Conservation (phyloP, 495 filamentous ascomycete genomes). For the Recurvomyces mirabilis region DNA sequence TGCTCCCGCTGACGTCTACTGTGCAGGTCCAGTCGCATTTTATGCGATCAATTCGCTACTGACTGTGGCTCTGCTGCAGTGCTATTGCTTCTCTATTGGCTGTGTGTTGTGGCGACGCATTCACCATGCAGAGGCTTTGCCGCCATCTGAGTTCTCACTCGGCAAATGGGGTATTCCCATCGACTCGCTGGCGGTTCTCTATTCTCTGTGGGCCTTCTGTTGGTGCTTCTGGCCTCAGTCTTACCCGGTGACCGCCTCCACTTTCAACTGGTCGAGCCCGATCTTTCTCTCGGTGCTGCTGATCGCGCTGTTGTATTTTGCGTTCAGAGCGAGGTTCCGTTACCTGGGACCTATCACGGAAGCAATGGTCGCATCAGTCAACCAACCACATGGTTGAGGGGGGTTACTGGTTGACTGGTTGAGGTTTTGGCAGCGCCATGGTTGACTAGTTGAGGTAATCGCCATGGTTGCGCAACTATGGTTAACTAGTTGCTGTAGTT, state of each 20-base stretch:
- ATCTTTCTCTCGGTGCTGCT: conserved; percentile 1
- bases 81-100: conserved; percentile 18
- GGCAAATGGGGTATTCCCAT: conserved; percentile 23
- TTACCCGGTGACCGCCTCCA: neutral
- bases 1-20: neutral
- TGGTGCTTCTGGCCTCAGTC: conserved; percentile 11
- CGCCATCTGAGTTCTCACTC: conserved; percentile 20
- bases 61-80: conserved; percentile 12
- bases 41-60: conserved; percentile 41
- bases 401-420: too few species aligned
- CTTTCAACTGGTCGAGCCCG: conserved; percentile 4
- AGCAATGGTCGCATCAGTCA: too few species aligned
- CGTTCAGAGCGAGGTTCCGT: neutral
- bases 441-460: too few species aligned
- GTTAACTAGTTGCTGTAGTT: too few species aligned
- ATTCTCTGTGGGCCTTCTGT: conserved; percentile 19
- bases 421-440: too few species aligned
- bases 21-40: conserved; percentile 35
- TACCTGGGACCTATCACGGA: conserved; percentile 2
- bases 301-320: neutral
- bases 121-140: conserved; percentile 20
- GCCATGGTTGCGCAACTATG: too few species aligned
- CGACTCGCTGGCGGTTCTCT: conserved; percentile 23
- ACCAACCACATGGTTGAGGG: too few species aligned
- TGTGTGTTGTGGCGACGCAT: conserved; percentile 23